Evolutionary conservation across 129 eudicot genomes (phyloP), one percentile per base, ranked within the genome.

Genomic region (Calendula officinalis): DNA sequence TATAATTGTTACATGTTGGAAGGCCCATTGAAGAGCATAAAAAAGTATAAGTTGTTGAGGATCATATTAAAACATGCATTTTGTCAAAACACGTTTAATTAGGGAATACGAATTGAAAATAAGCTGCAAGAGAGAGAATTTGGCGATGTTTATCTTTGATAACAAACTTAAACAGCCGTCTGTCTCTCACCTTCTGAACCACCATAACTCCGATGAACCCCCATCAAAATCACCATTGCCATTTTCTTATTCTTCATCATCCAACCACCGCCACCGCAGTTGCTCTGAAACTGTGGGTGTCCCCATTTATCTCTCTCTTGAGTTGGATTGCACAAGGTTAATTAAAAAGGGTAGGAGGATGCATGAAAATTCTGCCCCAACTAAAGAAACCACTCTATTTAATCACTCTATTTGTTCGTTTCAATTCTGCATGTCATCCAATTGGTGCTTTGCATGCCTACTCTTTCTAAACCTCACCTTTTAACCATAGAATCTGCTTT

Each of bases 131-230:
- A 45, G 84, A 60, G 9, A 74, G 37, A 58, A 91, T 81, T 22
- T 91, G 84, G 11, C 67, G 80, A 56, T 91, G 89, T 72, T 88
- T 91, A 5, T 91, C 83, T 34, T 81, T 77, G 75, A 85, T 53
- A 16, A 85, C 75, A 49, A 83, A 86, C 58, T 68, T 61, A 62
- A 85, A 75, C 66, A 76, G 22, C 9, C 89, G 73, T 2, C 79
- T 69, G 44, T 87, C 91, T 52, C 75, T 76, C 14, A 80, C 75
- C 75, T 80, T 82, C 55, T 88, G 95, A 11, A 87, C 66, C 14
- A 65, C 72, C 83, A 81, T 77, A 5, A 81, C 81, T 7, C 91
- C 96, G 39, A 87, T 51, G 4, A 83, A 27, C 1, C 72, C 72
- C 79, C 50, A 81, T 62, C 69, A 81, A 3, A 35, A 91, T 36